These are phyloP conservation scores for Nowakowskiella sp. DNA, from an alignment of 192 early-diverging fungal genomes.

Conservation along the genomic window DNA sequence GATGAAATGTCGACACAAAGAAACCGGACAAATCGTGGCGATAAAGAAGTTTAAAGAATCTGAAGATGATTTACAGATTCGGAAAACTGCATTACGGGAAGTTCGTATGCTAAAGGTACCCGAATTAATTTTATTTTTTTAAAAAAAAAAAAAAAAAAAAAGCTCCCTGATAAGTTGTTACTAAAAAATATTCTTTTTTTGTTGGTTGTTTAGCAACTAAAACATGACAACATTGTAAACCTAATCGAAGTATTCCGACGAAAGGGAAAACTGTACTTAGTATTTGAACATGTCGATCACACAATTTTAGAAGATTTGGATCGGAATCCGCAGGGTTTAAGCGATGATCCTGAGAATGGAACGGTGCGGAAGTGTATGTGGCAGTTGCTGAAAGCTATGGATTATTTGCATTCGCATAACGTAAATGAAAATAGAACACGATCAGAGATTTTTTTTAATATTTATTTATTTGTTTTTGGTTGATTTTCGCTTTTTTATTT, in stretches of 20 bases:
- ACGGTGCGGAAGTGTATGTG: conserved; percentile 55
- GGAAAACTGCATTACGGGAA: conserved; percentile 54
- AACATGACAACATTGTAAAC: conserved; percentile 62
- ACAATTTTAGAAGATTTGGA: conserved; percentile 59
- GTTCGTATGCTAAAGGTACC: conserved; percentile 51
- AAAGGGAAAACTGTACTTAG: conserved; percentile 57
- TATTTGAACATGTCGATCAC: conserved; percentile 60
- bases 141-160: conserved; percentile 8
- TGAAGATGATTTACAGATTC: conserved; percentile 57
- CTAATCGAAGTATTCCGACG: conserved; percentile 54
- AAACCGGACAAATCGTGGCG: conserved; percentile 55
- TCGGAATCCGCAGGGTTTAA: conserved; percentile 46
- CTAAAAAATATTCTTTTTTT: background rate
- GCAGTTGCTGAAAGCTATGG: conserved; percentile 57
- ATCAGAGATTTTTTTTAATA: too few species aligned
- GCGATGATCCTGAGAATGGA: conserved; percentile 36
- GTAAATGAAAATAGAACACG: conserved; percentile 16
- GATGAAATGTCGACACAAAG: conserved; percentile 59
- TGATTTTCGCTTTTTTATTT: background rate
- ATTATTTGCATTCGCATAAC: conserved; percentile 58
- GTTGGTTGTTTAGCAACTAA: conserved; percentile 45
- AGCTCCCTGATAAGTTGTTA: too few species aligned
- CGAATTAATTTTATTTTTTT: conserved; percentile 1
- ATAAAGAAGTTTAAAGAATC: conserved; percentile 62
- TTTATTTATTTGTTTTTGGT: background rate